A percentile compares a stretch with the other conserved stretches of the same genome.
phyloP scores from a whole-genome alignment of 1,284 basidiomycete species.

The Singerocomus inundabilis region DNA sequence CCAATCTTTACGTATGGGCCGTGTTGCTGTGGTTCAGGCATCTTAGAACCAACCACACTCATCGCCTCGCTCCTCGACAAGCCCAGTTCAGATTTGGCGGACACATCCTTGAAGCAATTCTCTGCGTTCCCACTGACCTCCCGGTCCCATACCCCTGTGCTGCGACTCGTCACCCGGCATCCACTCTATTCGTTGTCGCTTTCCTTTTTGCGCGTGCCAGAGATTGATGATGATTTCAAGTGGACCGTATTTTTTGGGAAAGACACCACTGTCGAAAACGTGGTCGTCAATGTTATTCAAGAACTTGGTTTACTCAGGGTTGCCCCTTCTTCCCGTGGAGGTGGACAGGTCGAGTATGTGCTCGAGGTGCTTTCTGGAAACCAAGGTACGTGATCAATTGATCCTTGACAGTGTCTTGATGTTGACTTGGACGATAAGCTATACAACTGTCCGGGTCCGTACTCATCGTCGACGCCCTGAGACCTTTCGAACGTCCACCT shows the following conservation, averaged over 20 bases:
- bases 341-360: slow-evolving; percentile 57
- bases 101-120: slow-evolving; percentile 52
- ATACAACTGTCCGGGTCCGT: slow-evolving; percentile 13
- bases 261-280: slow-evolving; percentile 49
- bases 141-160: slow-evolving; percentile 62
- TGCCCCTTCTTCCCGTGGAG: slow-evolving; percentile 59
- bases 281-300: slow-evolving; percentile 53
- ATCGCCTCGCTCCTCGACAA: slow-evolving; percentile 54
- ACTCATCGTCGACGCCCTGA: slow-evolving; percentile 37
- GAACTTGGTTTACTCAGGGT: slow-evolving; percentile 70
- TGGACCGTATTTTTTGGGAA: slow-evolving; percentile 65
- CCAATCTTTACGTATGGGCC: slow-evolving; percentile 8
- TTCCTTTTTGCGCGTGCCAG: slow-evolving; percentile 70
- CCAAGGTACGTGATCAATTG: slow-evolving; percentile 12
- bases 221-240: slow-evolving; percentile 71
- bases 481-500: slow-evolving; percentile 28
- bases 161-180: slow-evolving; percentile 73
- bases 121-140: slow-evolving; percentile 72
- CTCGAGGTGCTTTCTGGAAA: slow-evolving; percentile 42
- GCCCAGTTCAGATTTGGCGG: slow-evolving; percentile 26
- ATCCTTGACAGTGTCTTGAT: background rate
- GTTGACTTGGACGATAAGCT: slow-evolving; percentile 9
- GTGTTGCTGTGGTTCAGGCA: slow-evolving; percentile 41
- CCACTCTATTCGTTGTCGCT: slow-evolving; percentile 54
- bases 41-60: slow-evolving; percentile 43